phyloP scores from a whole-genome alignment of 163 green algal species.

The Smithsoniella earleae region DNA sequence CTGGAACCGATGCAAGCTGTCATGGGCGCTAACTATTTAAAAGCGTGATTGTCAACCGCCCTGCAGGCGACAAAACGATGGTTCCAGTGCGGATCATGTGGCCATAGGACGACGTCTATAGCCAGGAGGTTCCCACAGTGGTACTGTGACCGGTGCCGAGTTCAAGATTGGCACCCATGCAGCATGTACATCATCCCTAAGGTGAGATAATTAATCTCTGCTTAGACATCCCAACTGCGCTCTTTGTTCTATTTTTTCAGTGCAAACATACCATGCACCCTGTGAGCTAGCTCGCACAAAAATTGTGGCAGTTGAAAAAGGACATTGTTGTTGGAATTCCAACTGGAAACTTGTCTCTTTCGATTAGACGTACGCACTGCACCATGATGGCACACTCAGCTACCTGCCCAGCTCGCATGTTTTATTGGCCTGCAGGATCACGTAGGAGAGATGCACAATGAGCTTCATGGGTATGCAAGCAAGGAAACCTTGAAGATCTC shows the following conservation, averaged over 20 bases:
- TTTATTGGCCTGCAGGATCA: not conserved
- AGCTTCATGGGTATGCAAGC: slow-evolving; percentile 4
- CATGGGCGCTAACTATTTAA: not conserved
- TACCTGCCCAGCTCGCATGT: not conserved
- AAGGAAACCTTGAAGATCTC: not conserved
- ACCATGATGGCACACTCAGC: not conserved
- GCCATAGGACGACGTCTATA: not conserved
- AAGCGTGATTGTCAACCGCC: not conserved
- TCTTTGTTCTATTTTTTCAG: not conserved
- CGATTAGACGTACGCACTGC: too few species aligned
- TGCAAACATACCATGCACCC: not conserved
- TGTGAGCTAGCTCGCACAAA: not conserved
- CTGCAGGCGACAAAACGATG: slow-evolving; percentile 27
- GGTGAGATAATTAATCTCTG: not conserved
- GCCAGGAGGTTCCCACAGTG: slow-evolving; percentile 1
- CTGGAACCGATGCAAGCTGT: not conserved
- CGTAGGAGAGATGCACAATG: slow-evolving; percentile 17
- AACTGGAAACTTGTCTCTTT: too few species aligned
- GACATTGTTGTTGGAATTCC: not conserved
- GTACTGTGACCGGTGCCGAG: slow-evolving; percentile 21
- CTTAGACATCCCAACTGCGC: not conserved
- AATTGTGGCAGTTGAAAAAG: not conserved
- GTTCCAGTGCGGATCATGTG: slow-evolving; percentile 23
- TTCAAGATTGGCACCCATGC: slow-evolving; percentile 26
- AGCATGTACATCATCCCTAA: slow-evolving; percentile 30